Percentiles rank a stretch among this genome's conserved stretches.
Conservation (phyloP, 805 yeast genomes). For the Barnettozyma sucrosica region DNA sequence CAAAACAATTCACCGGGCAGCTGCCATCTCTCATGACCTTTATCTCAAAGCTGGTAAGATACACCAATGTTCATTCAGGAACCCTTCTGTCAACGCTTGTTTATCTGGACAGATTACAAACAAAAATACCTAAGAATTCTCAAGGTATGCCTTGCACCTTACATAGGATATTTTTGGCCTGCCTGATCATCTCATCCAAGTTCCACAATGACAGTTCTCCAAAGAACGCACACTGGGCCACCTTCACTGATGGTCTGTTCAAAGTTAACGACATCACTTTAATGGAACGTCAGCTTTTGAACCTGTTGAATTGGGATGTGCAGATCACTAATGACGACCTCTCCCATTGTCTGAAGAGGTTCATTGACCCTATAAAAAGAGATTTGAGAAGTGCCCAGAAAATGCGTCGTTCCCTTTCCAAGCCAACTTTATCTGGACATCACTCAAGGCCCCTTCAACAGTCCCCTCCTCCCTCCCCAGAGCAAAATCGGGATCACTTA, state of each 20-base stretch:
- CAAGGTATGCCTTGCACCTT: conserved; percentile 76
- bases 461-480: conserved; percentile 11
- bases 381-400: conserved; percentile 30
- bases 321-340: conserved; percentile 65
- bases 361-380: conserved; percentile 67
- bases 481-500: conserved; percentile 4
- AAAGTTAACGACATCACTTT: conserved; percentile 62
- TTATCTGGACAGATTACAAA: conserved; percentile 55
- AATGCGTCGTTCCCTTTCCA: conserved; percentile 14
- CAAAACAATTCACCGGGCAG: conserved; percentile 13
- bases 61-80: conserved; percentile 77
- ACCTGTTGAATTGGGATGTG: conserved; percentile 66
- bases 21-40: conserved; percentile 69
- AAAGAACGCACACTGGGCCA: conserved; percentile 74
- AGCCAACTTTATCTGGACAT: conserved; percentile 5
- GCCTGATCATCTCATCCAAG: conserved; percentile 67
- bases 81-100: conserved; percentile 69
- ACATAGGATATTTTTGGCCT: conserved; percentile 71
- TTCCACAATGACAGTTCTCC: conserved; percentile 76
- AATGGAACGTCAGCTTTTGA: conserved; percentile 74
- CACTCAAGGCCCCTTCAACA: conserved; percentile 6
- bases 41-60: conserved; percentile 62
- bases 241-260: conserved; percentile 70
- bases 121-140: conserved; percentile 62
- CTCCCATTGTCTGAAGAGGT: conserved; percentile 57